Percentiles rank a stretch among this genome's conserved stretches.
Evolutionary conservation across 331 rosid genomes (phyloP).

Genomic region (Malus hybrid): DNA sequence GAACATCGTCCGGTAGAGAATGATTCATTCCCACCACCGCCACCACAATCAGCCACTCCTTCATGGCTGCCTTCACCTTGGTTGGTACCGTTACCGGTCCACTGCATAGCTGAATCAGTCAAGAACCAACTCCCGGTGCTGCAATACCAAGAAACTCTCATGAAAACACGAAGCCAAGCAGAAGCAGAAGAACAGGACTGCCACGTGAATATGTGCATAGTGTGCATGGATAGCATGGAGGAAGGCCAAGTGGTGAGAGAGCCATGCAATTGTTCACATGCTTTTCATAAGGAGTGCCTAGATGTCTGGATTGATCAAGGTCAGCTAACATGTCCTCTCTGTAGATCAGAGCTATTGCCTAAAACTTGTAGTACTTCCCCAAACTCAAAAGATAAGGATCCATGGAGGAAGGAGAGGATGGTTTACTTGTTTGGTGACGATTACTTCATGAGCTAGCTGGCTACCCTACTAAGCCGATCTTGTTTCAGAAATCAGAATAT

Average conservation of each 20-base stretch:
- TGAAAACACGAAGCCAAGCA: neutral
- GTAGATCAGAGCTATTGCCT: conserved; percentile 20
- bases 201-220: neutral
- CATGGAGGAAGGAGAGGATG: conserved; percentile 25
- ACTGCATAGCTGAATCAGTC: neutral
- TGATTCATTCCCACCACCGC: neutral
- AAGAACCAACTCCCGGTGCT: conserved; percentile 10
- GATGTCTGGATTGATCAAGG: conserved; percentile 26
- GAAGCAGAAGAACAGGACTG: neutral
- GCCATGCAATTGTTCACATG: conserved; percentile 20
- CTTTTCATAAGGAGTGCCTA: conserved; percentile 26
- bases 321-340: conserved; percentile 24
- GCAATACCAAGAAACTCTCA: neutral
- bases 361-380: too few relatives aligned
- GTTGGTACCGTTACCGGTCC: neutral
- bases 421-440: conserved; percentile 18
- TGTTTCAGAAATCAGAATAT: neutral
- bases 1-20: neutral
- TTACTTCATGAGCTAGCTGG: neutral
- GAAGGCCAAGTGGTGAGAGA: conserved; percentile 14
- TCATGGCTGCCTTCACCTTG: neutral
- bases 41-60: neutral
- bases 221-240: conserved; percentile 19
- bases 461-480: neutral
- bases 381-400: conserved; percentile 3